phyloP scores from a whole-genome alignment of 176 grass and related monocot species.

The Avena atlantica region DNA sequence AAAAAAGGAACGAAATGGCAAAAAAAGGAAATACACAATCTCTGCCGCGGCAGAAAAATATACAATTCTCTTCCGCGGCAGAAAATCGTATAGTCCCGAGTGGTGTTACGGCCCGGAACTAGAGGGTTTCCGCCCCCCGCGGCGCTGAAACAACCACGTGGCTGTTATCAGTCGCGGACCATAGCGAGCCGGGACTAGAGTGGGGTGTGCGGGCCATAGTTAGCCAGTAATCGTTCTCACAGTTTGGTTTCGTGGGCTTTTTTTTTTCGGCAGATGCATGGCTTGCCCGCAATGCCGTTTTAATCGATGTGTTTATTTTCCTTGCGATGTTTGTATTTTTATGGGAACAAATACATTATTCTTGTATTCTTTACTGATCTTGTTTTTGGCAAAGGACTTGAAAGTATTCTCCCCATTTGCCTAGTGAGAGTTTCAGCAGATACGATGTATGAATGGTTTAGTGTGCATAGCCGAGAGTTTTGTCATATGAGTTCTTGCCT shows the following conservation, averaged over 20 bases:
- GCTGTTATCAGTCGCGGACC: too few species aligned
- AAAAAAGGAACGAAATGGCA: too few species aligned
- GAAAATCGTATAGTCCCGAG: too few species aligned
- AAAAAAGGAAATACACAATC: too few species aligned
- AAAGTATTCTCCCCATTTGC: neutral
- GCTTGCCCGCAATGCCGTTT: slow-evolving; percentile 42
- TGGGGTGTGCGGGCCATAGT: too few species aligned
- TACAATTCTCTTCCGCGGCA: too few species aligned
- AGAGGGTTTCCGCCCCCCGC: too few species aligned
- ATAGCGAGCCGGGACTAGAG: too few species aligned
- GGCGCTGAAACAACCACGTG: too few species aligned
- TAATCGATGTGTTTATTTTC: slow-evolving; percentile 37
- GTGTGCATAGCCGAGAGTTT: neutral
- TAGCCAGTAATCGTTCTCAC: slow-evolving; percentile 35
- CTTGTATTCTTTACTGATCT: slow-evolving; percentile 55
- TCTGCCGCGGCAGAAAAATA: too few species aligned
- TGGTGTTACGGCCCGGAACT: too few species aligned
- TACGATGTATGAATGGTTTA: neutral
- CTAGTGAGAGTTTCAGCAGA: neutral
- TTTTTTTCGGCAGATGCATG: slow-evolving; percentile 46
- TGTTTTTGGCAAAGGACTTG: slow-evolving; percentile 8
- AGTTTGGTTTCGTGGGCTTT: slow-evolving; percentile 43
- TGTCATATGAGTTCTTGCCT: neutral
- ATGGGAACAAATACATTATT: slow-evolving; percentile 37
- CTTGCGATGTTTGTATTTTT: neutral